Evolutionary conservation across 2,329 filamentous ascomycete species (phyloP), one percentile per base, ranked within the genome.

Genomic region (Trichoderma sp.): DNA sequence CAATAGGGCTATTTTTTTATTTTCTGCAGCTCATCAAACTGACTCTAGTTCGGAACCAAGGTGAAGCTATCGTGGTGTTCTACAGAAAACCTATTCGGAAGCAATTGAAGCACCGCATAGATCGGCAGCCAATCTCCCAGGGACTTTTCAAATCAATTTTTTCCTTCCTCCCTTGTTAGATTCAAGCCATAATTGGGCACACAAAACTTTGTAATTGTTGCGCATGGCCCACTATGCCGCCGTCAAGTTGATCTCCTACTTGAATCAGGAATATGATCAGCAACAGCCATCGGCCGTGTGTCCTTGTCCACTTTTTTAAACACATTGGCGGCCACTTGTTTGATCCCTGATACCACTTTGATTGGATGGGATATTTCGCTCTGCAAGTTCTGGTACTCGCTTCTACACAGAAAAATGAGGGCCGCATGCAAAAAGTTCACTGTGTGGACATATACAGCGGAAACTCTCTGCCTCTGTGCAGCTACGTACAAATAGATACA

Each of bases 191-290:
- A 4, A 7, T 27, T 47, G 14, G 14, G 19, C 19, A 29, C 27
- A 16, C 29, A 31, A 24, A n/a, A n/a, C 16, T 19, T 19, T 7
- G 19, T 27, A 29, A 33, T 31, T 10, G 14, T 37, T 27, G 33
- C 4, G 21, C n/a, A 24, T 49, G 24, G 33, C 35, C 37, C 35
- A 43, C 27, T 43, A 21, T 27, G 33, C 27, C n/a, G 35, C 35
- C 24, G 16, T 24, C 58, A 61, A 21, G 58, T 27, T 61, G 58
- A 61, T 61, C 58, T 37, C 47, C 6, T 19, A 14, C 7, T 6
- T 37, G 35, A 37, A 58, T 47, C 58, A 10, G 37, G 58, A 21
- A 61, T 35, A 61, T 47, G 58, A 61, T 61, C 58, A 14, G 33
- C 58, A 61, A 47, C 35, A 37, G 24, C 37, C 7, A 5, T 16